Evolutionary conservation across 192 early-diverging fungal genomes (phyloP).

Genomic region (Gonapodya prolifera): DNA sequence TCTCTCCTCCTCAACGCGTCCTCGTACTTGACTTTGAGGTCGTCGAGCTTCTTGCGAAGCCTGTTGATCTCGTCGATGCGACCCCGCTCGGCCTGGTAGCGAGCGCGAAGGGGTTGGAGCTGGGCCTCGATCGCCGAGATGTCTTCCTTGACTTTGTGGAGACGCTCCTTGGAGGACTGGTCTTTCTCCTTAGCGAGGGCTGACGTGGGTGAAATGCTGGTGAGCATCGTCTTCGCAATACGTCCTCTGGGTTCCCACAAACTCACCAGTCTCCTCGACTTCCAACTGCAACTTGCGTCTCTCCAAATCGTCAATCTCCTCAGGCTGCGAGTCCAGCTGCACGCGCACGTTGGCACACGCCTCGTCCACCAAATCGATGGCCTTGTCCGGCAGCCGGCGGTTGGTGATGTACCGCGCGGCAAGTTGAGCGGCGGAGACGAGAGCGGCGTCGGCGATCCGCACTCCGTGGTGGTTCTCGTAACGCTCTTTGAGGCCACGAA

Average conservation of each 20-base stretch:
- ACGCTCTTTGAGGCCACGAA: conserved; percentile 64
- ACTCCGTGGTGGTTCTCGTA: conserved; percentile 73
- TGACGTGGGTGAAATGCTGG: too few relatives aligned
- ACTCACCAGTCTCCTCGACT: conserved; percentile 90
- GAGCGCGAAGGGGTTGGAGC: conserved; percentile 74
- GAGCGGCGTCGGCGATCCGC: conserved; percentile 49
- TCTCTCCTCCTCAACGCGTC: conserved; percentile 78
- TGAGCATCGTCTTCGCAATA: too few relatives aligned
- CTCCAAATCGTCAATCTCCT: conserved; percentile 91
- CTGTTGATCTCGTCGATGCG: conserved; percentile 79
- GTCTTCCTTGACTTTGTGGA: conserved; percentile 68
- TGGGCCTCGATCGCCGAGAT: conserved; percentile 72
- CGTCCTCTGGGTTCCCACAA: too few relatives aligned
- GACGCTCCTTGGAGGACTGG: conserved; percentile 58
- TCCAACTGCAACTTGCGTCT: conserved; percentile 85
- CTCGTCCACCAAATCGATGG: conserved; percentile 84
- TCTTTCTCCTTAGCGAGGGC: conserved; percentile 92
- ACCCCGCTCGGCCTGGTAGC: conserved; percentile 73
- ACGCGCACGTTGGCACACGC: conserved; percentile 91
- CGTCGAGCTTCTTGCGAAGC: conserved; percentile 77
- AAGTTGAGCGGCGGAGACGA: conserved; percentile 60
- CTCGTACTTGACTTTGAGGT: conserved; percentile 67
- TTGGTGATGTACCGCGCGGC: conserved; percentile 66
- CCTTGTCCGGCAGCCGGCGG: conserved; percentile 67
- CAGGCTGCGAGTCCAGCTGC: conserved; percentile 93